Evolutionary conservation across 2,329 filamentous ascomycete genomes (phyloP), one percentile per base, ranked within the genome.

Genomic region (Colletotrichum endophyticum): DNA sequence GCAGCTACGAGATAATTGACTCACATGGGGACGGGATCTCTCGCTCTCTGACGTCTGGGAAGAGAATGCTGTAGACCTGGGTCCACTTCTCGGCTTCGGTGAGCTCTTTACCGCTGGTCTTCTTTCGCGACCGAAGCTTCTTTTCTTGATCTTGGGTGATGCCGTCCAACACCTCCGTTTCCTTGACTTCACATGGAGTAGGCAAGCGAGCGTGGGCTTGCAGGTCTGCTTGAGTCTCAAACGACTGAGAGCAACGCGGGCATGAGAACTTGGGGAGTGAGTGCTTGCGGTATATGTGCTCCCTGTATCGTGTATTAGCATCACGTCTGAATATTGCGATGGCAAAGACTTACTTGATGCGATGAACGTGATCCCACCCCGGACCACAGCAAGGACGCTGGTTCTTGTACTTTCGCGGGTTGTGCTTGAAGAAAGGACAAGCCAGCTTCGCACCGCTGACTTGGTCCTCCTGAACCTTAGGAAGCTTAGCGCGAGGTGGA

Each of bases 341-440:
- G 44, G n/a, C n/a, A 4, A 11, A 76, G 19, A 13, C 81, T 44
- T 73, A 84, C 80, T 87, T 87, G 79, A 87, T 83, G 1, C 85
- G 81, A 68, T 86, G 84, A 1, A 86, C 84, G 8, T 81, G 84
- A 2, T 82, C 83, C 82, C 84, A 86, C 2, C 84, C 84, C 1
- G 83, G 84, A 0, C 83, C 83, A 16, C 83, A 83, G 77, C 85
- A 87, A 0, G 82, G 82, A 3, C 83, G 80, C n/a, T 81, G 79
- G 30, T 81, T 80, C 53, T 80, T 82, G 71, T 85, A 86, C 25
- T 81, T 82, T 9, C 80, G 78, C 0, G 83, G 84, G 66, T 86
- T 84, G 63, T 85, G 83, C 75, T 87, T 87, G 79, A 82, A 86
- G 70, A 83, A 87, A 0, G 86, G 86, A 69, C 85, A 87, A 6